phyloP scores from a whole-genome alignment of 768 basidiomycete genomes.

The Inosperma sp. region DNA sequence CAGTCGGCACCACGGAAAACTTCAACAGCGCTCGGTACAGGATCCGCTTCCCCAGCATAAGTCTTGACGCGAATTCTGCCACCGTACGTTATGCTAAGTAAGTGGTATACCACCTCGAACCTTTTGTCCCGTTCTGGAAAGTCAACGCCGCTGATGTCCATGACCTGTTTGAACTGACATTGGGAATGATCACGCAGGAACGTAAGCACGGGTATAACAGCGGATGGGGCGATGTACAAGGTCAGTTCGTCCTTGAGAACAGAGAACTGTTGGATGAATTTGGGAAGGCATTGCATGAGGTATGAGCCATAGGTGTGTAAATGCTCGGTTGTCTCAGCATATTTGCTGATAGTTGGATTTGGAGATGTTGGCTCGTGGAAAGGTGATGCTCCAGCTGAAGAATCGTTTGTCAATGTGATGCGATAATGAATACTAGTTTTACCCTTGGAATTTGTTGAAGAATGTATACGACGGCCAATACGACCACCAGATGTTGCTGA shows the following conservation, averaged over 20 bases:
- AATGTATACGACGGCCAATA: conserved; percentile 43
- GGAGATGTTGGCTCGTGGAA: conserved; percentile 88
- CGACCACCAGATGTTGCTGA: conserved; percentile 24
- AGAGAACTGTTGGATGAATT: conserved; percentile 97
- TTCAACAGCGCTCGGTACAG: conserved; percentile 76
- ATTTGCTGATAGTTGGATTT: conserved; percentile 72
- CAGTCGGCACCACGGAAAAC: conserved; percentile 93
- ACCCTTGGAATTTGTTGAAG: conserved; percentile 49
- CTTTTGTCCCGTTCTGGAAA: conserved; percentile 89
- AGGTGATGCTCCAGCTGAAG: conserved; percentile 62
- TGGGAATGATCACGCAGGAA: conserved; percentile 95
- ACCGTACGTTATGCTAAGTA: conserved; percentile 73
- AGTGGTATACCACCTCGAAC: conserved; percentile 96
- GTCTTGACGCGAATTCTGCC: conserved; percentile 96
- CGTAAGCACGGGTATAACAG: conserved; percentile 76
- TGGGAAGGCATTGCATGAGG: conserved; percentile 88
- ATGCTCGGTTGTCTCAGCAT: conserved; percentile 67
- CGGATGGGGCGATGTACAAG: conserved; percentile 80
- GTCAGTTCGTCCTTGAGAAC: conserved; percentile 94
- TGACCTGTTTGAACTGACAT: conserved; percentile 87
- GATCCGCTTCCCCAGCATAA: conserved; percentile 88
- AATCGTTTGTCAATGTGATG: conserved; percentile 14
- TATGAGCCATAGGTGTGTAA: conserved; percentile 93
- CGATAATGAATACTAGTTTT: conserved; percentile 7
- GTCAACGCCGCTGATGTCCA: conserved; percentile 95